Conservation (phyloP, 1,284 basidiomycete species). For the Naganishia liquefaciens region DNA sequence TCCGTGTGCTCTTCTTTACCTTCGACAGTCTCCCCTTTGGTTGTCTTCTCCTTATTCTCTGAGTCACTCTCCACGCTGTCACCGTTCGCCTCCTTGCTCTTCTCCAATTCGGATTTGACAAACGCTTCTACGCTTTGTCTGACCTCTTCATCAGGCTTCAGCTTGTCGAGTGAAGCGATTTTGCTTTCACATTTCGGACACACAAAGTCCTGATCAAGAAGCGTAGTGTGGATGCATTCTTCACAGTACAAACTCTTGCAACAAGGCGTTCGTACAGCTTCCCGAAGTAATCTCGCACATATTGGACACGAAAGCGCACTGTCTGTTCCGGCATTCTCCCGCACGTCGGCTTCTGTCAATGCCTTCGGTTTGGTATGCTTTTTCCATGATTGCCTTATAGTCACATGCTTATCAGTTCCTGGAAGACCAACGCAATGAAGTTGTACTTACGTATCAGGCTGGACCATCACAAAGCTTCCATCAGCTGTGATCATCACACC, state of each 20-base stretch:
- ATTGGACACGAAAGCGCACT: conserved; percentile 76
- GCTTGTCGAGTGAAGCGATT: conserved; percentile 79
- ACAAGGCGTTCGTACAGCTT: conserved; percentile 87
- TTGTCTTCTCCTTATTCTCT: conserved; percentile 33
- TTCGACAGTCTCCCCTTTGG: conserved; percentile 3
- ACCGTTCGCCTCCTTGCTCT: conserved; percentile 66
- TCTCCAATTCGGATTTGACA: conserved; percentile 78
- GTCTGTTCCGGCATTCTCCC: conserved; percentile 75
- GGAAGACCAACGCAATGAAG: neutral
- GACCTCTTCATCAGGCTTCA: conserved; percentile 73
- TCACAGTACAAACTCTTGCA: conserved; percentile 89
- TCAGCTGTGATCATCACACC: conserved; percentile 97
- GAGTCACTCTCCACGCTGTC: conserved; percentile 11
- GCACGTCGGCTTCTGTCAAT: conserved; percentile 78
- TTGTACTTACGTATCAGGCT: conserved; percentile 78
- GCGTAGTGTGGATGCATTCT: conserved; percentile 86
- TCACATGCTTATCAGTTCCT: conserved; percentile 34
- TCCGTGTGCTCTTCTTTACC: conserved; percentile 8
- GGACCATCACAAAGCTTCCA: conserved; percentile 91
- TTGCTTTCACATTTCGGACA: conserved; percentile 86
- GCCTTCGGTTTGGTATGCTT: conserved; percentile 78
- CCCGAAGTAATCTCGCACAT: conserved; percentile 83
- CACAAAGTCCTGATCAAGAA: conserved; percentile 87
- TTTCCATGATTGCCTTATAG: conserved; percentile 78
- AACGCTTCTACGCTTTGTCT: conserved; percentile 75